Base-by-base conservation (phyloP, 331 rosid genomes). In the Quercus lobata region DNA sequence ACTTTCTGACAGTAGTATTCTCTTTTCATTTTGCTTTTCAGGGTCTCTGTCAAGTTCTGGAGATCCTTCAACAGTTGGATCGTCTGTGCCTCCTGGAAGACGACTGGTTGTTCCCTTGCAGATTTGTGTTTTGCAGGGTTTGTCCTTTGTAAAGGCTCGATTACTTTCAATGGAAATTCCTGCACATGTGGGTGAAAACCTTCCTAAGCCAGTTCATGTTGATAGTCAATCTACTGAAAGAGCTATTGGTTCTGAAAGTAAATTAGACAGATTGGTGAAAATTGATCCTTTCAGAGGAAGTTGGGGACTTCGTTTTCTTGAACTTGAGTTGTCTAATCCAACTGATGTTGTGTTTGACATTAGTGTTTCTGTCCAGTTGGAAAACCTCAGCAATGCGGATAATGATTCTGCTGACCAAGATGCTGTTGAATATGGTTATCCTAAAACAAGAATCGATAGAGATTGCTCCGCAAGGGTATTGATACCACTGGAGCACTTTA, bases 151-250 rank as follows among this genome's bases (percentile, higher is more conserved):
- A 11, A 96, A 93, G 87, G 99, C 99, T 74, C 91, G 91, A 62
- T 87, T 96, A 85, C 98, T 96, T 78, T 93, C 97, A 24, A 93
- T 96, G 99, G 99, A 96, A 74, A 93, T 96, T 91, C 99, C 99
- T 73, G 98, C 98, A 30, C 90, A 90, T 69, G 93, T 96, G 75
- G 92, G 97, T 73, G 91, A 91, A 81, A 87, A 72, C 85, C 93
- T 96, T 89, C 94, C 94, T 3, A 86, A 76, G 76, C 79, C 86
- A 55, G 88, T 82, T 60, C 84, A 83, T 53, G 34, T 71, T 44
- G 89, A 85, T 78, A 65, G 82, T 61, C 58, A 68, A 69, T 86
- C 86, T 68, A 60, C 65, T 25, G 92, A 79, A 80, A 87, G 78
- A 84, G 81, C 86, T 34, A 62, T 78, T 61, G 88, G 83, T 41